phyloP scores from a whole-genome alignment of 495 filamentous ascomycete species.

The Penicillium simplicissimum region DNA sequence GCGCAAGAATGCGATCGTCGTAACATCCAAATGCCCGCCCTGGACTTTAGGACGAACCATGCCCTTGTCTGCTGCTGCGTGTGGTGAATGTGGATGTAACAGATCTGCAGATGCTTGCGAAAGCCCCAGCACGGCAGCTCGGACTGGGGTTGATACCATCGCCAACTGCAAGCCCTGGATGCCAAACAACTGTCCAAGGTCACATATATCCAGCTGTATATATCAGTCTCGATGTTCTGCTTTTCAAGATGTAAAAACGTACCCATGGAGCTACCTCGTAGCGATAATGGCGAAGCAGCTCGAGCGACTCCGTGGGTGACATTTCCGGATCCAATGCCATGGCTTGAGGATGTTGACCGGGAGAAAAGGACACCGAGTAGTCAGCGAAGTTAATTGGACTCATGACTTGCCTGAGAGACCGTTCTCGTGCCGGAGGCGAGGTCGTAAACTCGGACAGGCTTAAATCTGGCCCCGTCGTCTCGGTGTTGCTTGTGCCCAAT shows the following conservation, averaged over 20 bases:
- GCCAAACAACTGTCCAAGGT: conserved; percentile 35
- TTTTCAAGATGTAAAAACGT: background rate
- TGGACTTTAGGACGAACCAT: background rate
- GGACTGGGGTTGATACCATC: conserved; percentile 21
- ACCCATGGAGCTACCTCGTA: conserved; percentile 42
- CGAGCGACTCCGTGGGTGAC: conserved; percentile 22
- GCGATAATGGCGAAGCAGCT: conserved; percentile 37
- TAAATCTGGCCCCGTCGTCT: conserved; percentile 4
- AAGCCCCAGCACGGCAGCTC: conserved; percentile 26
- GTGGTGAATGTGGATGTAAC: conserved; percentile 5
- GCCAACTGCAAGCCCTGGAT: conserved; percentile 34
- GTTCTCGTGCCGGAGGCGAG: conserved; percentile 5
- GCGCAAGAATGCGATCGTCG: conserved; percentile 14
- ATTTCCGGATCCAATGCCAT: background rate
- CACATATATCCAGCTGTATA: conserved; percentile 35
- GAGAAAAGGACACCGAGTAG: background rate
- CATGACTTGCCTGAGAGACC: background rate
- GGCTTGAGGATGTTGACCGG: background rate
- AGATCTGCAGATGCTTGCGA: conserved; percentile 28
- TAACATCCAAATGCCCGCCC: conserved; percentile 10
- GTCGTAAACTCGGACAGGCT: conserved; percentile 13
- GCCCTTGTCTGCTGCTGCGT: background rate
- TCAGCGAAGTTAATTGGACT: background rate
- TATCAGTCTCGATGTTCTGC: background rate
- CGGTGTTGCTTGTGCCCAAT: conserved; percentile 26